These are phyloP conservation scores for Pyrenula aspistea DNA, from an alignment of 495 filamentous ascomycete species.

Conservation along the genomic window DNA sequence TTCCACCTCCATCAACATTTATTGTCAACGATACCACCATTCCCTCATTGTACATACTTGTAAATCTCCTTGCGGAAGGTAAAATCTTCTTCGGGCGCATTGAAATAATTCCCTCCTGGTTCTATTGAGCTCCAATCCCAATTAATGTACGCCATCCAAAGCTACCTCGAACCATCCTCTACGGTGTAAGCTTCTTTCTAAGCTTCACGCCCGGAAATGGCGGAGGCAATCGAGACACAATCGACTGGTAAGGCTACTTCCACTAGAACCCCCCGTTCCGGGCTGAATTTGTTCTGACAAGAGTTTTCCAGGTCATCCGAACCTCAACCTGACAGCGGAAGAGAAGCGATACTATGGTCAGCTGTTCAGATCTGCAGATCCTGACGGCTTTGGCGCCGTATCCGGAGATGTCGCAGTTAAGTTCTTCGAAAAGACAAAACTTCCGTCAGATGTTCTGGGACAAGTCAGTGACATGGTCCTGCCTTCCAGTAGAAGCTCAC, in stretches of 20 bases:
- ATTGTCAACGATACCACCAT: background rate
- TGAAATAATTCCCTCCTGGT: no score
- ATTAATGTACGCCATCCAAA: no score
- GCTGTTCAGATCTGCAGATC: constrained; percentile 81
- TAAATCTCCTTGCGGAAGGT: no score
- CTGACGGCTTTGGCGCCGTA: constrained; percentile 81
- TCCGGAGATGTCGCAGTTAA: constrained; percentile 93
- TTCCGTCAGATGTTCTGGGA: constrained; percentile 73
- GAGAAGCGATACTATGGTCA: constrained; percentile 90
- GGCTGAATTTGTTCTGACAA: background rate
- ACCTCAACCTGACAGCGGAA: constrained; percentile 77
- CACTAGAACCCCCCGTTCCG: no score
- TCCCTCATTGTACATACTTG: background rate
- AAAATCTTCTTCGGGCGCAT: no score
- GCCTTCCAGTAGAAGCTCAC: background rate
- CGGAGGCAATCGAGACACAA: background rate
- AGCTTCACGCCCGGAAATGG: background rate
- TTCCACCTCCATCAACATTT: background rate
- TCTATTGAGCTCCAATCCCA: no score
- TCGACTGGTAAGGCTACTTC: no score
- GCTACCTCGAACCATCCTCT: no score
- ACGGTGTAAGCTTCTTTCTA: background rate
- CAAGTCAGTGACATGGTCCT: constrained; percentile 46
- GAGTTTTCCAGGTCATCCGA: constrained; percentile 31
- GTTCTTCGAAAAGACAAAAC: constrained; percentile 93